phyloP scores from a whole-genome alignment of 1,284 basidiomycete species.

The Malassezia psittaci region DNA sequence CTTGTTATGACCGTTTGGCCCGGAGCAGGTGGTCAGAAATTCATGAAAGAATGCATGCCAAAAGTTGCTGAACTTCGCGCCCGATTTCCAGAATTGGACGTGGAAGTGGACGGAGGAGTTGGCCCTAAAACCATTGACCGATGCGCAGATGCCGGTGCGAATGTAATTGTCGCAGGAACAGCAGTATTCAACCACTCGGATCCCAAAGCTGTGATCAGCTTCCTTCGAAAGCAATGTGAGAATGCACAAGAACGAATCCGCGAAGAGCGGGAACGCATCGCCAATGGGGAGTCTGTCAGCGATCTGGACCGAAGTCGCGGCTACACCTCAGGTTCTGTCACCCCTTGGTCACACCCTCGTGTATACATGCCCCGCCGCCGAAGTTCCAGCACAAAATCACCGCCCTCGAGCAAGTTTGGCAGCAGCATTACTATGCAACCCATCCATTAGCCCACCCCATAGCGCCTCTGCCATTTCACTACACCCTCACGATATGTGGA shows the following conservation, averaged over 20 bases:
- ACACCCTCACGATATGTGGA: background rate
- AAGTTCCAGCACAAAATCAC: background rate
- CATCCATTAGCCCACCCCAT: background rate
- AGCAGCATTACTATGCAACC: conserved; percentile 6
- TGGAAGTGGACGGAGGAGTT: conserved; percentile 95
- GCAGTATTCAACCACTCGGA: conserved; percentile 77
- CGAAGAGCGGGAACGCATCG: conserved; percentile 33
- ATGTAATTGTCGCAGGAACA: conserved; percentile 95
- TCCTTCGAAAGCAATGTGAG: conserved; percentile 33
- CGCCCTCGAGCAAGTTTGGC: background rate
- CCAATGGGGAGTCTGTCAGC: conserved; percentile 26
- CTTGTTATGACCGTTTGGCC: conserved; percentile 48
- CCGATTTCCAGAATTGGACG: conserved; percentile 75
- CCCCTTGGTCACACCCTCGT: conserved; percentile 11
- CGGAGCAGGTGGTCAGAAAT: conserved; percentile 76
- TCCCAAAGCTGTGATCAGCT: conserved; percentile 54
- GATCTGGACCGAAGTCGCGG: conserved; percentile 23
- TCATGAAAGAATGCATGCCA: conserved; percentile 80
- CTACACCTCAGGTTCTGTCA: conserved; percentile 6
- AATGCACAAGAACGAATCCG: conserved; percentile 42
- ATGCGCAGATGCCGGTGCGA: conserved; percentile 75
- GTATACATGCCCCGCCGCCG: conserved; percentile 9
- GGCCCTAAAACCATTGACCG: conserved; percentile 76
- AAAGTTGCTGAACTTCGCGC: conserved; percentile 80
- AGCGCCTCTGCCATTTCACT: background rate